Percentiles rank a stretch among this genome's conserved stretches.
Evolutionary conservation across 192 early-diverging fungal species (phyloP).

Genomic region (Linnemannia hyalina): DNA sequence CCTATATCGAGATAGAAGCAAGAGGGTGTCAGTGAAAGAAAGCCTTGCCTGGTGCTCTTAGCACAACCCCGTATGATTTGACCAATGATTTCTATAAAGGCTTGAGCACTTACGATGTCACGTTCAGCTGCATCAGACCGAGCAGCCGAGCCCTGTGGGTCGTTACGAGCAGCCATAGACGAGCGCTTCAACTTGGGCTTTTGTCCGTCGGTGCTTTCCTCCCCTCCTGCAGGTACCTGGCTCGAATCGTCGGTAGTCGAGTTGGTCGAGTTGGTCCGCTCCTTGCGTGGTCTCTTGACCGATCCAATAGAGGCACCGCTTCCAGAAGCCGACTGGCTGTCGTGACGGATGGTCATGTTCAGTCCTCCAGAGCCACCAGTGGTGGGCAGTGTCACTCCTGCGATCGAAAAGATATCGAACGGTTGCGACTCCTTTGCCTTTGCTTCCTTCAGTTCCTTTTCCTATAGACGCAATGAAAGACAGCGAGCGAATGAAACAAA

Average conservation of each 20-base stretch:
- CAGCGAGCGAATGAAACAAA: not conserved
- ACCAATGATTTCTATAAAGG: not conserved
- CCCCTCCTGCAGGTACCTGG: not conserved
- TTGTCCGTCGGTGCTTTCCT: not conserved
- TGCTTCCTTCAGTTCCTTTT: constrained; percentile 49
- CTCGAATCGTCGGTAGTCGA: not conserved
- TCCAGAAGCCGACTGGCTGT: constrained; percentile 19
- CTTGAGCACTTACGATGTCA: not conserved
- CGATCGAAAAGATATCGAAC: constrained; percentile 48
- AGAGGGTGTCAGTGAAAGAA: not conserved
- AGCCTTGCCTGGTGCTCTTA: too few species aligned
- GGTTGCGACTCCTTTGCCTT: constrained; percentile 47
- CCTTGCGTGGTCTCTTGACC: constrained; percentile 46
- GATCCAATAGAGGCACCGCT: constrained; percentile 19
- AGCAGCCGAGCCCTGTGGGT: not conserved
- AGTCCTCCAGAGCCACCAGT: constrained; percentile 18
- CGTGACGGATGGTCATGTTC: constrained; percentile 52
- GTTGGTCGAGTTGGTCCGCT: not conserved
- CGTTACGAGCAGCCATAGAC: constrained; percentile 33
- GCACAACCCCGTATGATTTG: not conserved
- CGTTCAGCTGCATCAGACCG: not conserved
- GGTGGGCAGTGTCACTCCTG: constrained; percentile 34
- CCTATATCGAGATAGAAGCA: constrained; percentile 1
- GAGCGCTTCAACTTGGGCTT: constrained; percentile 46
- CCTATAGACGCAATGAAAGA: constrained; percentile 12